A percentile compares a stretch with the other conserved stretches of the same genome.
phyloP scores from a whole-genome alignment of 2,329 filamentous ascomycete genomes.

The Blumeria hordei region DNA sequence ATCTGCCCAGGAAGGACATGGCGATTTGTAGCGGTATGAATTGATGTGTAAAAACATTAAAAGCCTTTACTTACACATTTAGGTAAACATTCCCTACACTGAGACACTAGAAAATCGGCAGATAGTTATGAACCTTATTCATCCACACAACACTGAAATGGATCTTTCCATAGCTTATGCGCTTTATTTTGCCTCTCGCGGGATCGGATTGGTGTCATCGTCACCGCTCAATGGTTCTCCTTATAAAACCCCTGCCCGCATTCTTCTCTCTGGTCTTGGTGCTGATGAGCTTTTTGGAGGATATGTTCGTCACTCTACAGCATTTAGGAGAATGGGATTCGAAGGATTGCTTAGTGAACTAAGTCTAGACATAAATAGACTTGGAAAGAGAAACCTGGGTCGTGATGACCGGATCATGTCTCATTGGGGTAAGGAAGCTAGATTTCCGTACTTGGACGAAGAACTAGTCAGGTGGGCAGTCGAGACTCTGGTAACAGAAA shows the following conservation, averaged over 20 bases:
- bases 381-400: slow-evolving; percentile 85
- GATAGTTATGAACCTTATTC: slow-evolving; percentile 52
- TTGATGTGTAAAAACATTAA: background rate
- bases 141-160: slow-evolving; percentile 96
- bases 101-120: slow-evolving; percentile 46
- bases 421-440: slow-evolving; percentile 68
- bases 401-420: slow-evolving; percentile 80
- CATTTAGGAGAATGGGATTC: slow-evolving; percentile 47
- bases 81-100: slow-evolving; percentile 60
- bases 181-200: slow-evolving; percentile 82
- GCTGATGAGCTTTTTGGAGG: slow-evolving; percentile 93
- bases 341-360: slow-evolving; percentile 56
- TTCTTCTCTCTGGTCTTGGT: slow-evolving; percentile 76
- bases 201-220: slow-evolving; percentile 21
- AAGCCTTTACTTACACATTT: slow-evolving; percentile 1
- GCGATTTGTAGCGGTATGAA: slow-evolving; percentile 54
- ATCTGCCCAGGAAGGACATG: slow-evolving; percentile 49
- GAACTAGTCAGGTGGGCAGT: slow-evolving; percentile 63
- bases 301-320: slow-evolving; percentile 61
- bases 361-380: slow-evolving; percentile 57
- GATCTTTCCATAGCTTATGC: slow-evolving; percentile 84
- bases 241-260: slow-evolving; percentile 50
- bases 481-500: slow-evolving; percentile 48
- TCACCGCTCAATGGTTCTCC: slow-evolving; percentile 4
- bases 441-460: slow-evolving; percentile 84